Percentiles rank a stretch among this genome's conserved stretches.
phyloP scores from a whole-genome alignment of 108 stramenopile species.

The Poteriospumella lacustris region DNA sequence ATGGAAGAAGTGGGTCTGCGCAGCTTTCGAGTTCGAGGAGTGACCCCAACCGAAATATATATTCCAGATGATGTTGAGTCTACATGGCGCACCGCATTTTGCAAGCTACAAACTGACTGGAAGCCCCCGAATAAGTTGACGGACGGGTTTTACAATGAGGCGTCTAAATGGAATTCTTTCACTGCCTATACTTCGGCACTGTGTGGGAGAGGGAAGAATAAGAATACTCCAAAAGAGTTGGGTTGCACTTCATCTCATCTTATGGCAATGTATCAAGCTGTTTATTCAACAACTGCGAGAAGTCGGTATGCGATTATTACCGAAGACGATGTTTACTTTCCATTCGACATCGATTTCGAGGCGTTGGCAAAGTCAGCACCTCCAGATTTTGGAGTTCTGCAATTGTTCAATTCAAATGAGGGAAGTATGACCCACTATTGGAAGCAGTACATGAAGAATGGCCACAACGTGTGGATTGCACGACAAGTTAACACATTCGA shows the following conservation, averaged over 20 bases:
- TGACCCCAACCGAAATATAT: slow-evolving; percentile 13
- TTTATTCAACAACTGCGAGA: not conserved
- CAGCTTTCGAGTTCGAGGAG: not conserved
- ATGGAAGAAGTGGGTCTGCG: not conserved
- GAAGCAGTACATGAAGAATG: not conserved
- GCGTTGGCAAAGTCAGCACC: not conserved
- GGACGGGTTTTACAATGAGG: not conserved
- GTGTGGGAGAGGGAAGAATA: slow-evolving; percentile 15
- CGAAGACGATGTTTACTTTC: slow-evolving; percentile 12
- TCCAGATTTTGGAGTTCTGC: not conserved
- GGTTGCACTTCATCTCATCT: slow-evolving; percentile 11
- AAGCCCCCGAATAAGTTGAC: not conserved
- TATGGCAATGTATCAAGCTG: not conserved
- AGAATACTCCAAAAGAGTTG: slow-evolving; percentile 17
- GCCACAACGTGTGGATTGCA: not conserved
- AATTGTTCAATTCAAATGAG: slow-evolving; percentile 7
- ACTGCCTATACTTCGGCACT: not conserved
- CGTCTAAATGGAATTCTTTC: not conserved
- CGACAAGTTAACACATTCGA: not conserved
- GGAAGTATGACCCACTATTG: not conserved
- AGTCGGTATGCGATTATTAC: not conserved
- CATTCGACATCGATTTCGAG: slow-evolving; percentile 8
- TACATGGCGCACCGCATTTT: slow-evolving; percentile 1
- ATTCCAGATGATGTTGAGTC: not conserved
- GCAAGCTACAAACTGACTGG: not conserved